phyloP scores from a whole-genome alignment of 805 yeast species.

The Candida berthetii region DNA sequence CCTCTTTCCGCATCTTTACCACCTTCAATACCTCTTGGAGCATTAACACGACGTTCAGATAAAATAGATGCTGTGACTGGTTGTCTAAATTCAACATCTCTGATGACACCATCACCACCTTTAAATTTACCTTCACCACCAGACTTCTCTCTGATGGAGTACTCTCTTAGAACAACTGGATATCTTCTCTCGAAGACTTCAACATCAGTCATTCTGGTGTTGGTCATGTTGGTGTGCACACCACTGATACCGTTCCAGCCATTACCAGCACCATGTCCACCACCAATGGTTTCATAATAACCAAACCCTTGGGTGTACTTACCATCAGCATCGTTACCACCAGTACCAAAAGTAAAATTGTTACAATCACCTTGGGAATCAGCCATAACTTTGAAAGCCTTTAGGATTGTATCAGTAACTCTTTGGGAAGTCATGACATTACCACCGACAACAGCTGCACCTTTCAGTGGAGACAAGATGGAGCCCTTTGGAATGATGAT shows the following conservation, averaged over 20 bases:
- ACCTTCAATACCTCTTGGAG: constrained; percentile 85
- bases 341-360: constrained; percentile 86
- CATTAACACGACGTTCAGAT: constrained; percentile 77
- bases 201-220: constrained; percentile 87
- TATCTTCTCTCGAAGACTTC: constrained; percentile 86
- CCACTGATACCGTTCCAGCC: constrained; percentile 83
- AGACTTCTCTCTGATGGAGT: constrained; percentile 60
- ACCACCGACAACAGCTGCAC: constrained; percentile 93
- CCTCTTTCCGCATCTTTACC: constrained; percentile 79
- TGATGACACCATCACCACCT: constrained; percentile 85
- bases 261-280: constrained; percentile 91
- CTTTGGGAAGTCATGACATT: constrained; percentile 94
- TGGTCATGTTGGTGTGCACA: constrained; percentile 93
- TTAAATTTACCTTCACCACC: constrained; percentile 72
- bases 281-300: constrained; percentile 91
- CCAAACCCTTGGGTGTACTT: constrained; percentile 66
- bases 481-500: constrained; percentile 59
- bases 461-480: constrained; percentile 67
- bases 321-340: constrained; percentile 49
- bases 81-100: constrained; percentile 77
- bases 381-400: constrained; percentile 85
- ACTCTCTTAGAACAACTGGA: constrained; percentile 73
- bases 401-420: constrained; percentile 81
- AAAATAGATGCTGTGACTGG: constrained; percentile 73
- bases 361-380: constrained; percentile 96